Base-by-base conservation (phyloP, 306 rosid species). In the Prunus persica region DNA sequence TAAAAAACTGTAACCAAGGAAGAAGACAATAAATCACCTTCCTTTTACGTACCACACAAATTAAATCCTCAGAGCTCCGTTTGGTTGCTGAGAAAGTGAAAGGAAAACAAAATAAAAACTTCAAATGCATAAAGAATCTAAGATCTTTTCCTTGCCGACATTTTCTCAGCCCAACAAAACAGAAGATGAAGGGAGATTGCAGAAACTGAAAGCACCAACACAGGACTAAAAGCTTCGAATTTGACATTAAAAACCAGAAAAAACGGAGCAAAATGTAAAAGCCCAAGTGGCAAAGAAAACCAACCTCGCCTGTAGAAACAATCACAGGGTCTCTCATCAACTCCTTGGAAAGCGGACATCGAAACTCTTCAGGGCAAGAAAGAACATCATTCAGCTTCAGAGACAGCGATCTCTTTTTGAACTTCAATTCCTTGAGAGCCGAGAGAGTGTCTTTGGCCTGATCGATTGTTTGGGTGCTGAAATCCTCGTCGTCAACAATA, bases 321-420 rank as follows among this genome's bases (percentile, higher is more conserved):
- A 91, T 83, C 67, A 93, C 97, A 75, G 98, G 98, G 88, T 93
- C 98, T 89, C 84, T 87, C 98, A 93, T 93, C 84, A 93, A 81
- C 61, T 93, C 96, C 50, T 87, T 87, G 65, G 97, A 93, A 67
- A 93, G 88, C 1, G 98, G 98, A 62, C 98, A 93, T 11, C 86
- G 87, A 67, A 91, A 93, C 74, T 89, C 96, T 18, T 87, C 90
- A 3, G 97, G 97, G 54, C 85, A 91, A 25, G 82, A 15, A 38
- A 85, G 79, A 73, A 77, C 74, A 15, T 84, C 86, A 15, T 64
- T 85, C 3, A 80, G 80, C 81, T 83, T 88, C 69, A 86, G 51
- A 72, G 96, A 87, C 15, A 81, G 73, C 34, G 94, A 85, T 67
- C 84, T 70, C 49, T 80, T 86, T 67, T 82, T 86, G 41, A 89